Evolutionary conservation across 2,329 filamentous ascomycete genomes (phyloP).

Genomic region (Alternaria infectoria): DNA sequence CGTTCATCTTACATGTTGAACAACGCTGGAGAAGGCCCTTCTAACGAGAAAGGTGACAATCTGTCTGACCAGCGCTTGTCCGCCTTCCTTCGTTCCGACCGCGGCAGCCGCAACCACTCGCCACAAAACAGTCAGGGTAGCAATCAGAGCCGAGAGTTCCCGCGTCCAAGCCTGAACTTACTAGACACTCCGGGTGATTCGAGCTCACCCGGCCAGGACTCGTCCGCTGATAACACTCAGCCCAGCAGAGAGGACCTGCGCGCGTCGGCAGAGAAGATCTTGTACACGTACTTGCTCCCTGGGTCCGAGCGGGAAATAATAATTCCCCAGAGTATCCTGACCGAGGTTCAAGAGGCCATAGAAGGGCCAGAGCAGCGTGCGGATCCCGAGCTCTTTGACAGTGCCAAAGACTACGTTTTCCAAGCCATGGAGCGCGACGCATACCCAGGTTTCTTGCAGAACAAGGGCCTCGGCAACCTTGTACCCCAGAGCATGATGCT

Average conservation of each 20-base stretch:
- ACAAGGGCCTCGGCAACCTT: constrained; percentile 94
- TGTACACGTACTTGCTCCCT: constrained; percentile 95
- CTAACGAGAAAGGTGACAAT: constrained; percentile 65
- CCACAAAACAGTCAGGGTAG: constrained; percentile 56
- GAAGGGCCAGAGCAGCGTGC: constrained; percentile 85
- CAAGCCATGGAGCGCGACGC: constrained; percentile 99
- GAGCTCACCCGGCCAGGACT: constrained; percentile 63
- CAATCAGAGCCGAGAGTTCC: constrained; percentile 62
- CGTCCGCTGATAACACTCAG: constrained; percentile 40
- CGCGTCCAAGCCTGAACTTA: constrained; percentile 66
- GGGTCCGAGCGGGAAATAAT: constrained; percentile 97
- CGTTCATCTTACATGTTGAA: constrained; percentile 81
- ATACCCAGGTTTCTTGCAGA: constrained; percentile 94
- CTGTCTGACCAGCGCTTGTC: constrained; percentile 90
- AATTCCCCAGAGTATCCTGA: constrained; percentile 83
- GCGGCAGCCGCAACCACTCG: constrained; percentile 53
- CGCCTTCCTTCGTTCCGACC: constrained; percentile 76
- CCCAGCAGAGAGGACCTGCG: constrained; percentile 76
- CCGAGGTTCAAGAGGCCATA: constrained; percentile 84
- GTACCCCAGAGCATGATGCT: constrained; percentile 90
- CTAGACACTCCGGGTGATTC: constrained; percentile 64
- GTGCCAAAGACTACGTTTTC: constrained; percentile 98
- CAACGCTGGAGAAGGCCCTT: constrained; percentile 67
- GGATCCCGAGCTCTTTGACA: constrained; percentile 95
- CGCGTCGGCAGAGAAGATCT: constrained; percentile 93